Base-by-base conservation (phyloP, 2,329 filamentous ascomycete genomes). In the Claviceps fusiformis region DNA sequence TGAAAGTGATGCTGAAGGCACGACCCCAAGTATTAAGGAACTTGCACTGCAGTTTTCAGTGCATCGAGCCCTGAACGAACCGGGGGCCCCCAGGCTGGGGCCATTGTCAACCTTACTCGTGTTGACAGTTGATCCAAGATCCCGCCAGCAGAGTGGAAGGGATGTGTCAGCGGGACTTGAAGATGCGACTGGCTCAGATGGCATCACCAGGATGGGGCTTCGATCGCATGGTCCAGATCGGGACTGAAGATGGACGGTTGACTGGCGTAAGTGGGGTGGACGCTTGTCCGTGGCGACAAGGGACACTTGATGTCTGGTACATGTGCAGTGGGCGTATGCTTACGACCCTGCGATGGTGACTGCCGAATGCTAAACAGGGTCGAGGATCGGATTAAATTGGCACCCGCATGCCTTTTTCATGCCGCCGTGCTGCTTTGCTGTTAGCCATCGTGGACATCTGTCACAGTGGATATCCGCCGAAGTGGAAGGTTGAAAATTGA, bases 121-220 rank as follows among this genome's bases (percentile, higher is more conserved):
- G 15, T 56, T 59, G 58, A 59, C 58, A 59, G 52, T 33, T 31
- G 54, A 46, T 57, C 54, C 55, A 56, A 54, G 57, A 57, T 55
- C 50, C 53, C 44, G 56, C 24, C 41, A 45, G 44, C 49, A 39
- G 45, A 33, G 24, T 53, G 54, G 60, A 54, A 56, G 54, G 56
- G 56, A 61, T 60, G 60, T 60, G 63, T 63, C 61, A 66, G 59
- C 59, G 37, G 45, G 35, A 61, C 52, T 8, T 56, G 19, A 43
- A 59, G 62, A 67, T 69, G 67, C 67, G 67, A 68, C 68, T 69
- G 67, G 67, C 61, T 63, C 59, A 53, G 61, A 62, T 64, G 56
- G 58, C 60, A 60, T 60, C 53, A 61, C 63, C 59, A 67, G 62
- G 44, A 39, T 45, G 31, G 59, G 59, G 59, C 58, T 57, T 58